Conservation (phyloP, 805 yeast genomes). For the Scheffersomyces stipitis region DNA sequence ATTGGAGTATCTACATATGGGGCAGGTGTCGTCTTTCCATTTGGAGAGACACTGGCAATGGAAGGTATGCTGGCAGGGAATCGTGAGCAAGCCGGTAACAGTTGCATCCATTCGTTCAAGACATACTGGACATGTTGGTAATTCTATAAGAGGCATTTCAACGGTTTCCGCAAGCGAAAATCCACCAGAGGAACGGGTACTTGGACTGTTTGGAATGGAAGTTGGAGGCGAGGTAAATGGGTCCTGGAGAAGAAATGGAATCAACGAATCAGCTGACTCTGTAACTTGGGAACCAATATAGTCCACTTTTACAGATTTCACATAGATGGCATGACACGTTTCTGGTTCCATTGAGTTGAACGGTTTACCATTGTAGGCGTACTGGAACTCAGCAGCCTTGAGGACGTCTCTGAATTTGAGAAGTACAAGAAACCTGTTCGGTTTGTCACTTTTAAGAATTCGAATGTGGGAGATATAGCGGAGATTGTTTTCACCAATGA, state of each 20-base stretch:
- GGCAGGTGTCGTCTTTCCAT: constrained; percentile 90
- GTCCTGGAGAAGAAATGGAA: constrained; percentile 71
- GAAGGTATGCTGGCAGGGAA: constrained; percentile 90
- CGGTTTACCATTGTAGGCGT: constrained; percentile 64
- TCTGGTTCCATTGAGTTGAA: constrained; percentile 92
- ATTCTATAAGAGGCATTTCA: constrained; percentile 45
- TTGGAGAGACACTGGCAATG: constrained; percentile 85
- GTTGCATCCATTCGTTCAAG: constrained; percentile 82
- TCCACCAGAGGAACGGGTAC: background rate
- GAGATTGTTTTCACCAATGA: constrained; percentile 63
- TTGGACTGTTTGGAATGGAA: constrained; percentile 3
- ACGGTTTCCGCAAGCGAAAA: constrained; percentile 5
- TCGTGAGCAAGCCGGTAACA: constrained; percentile 78
- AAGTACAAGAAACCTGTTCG: constrained; percentile 72
- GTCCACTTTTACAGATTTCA: constrained; percentile 56
- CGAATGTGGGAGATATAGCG: constrained; percentile 68
- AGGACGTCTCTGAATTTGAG: constrained; percentile 64
- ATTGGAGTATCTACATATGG: constrained; percentile 81
- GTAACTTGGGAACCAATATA: constrained; percentile 7
- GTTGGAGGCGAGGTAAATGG: constrained; percentile 55
- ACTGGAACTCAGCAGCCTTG: constrained; percentile 63
- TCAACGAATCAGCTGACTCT: constrained; percentile 23
- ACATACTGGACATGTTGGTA: constrained; percentile 94
- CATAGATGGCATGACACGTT: constrained; percentile 70
- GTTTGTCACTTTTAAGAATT: constrained; percentile 61